Conservation (phyloP, 2,329 filamentous ascomycete genomes). For the Coleophoma cylindrospora region DNA sequence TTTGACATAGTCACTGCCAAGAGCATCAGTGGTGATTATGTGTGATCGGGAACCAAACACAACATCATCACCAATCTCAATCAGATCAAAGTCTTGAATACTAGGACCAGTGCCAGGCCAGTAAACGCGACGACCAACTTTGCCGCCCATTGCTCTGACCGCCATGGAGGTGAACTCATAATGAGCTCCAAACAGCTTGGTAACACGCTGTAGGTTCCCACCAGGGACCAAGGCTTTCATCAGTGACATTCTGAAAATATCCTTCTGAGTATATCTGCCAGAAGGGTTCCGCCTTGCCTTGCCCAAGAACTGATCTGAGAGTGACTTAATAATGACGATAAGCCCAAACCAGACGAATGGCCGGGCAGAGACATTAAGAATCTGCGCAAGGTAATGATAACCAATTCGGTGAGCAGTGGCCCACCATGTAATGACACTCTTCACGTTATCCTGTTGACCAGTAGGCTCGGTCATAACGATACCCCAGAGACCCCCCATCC, state of each 20-base stretch:
- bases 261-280: conserved; percentile 28
- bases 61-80: conserved; percentile 53
- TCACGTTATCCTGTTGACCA: conserved; percentile 29
- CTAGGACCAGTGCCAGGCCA: conserved; percentile 52
- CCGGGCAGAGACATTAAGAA: conserved; percentile 25
- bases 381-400: conserved; percentile 44
- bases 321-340: conserved; percentile 33
- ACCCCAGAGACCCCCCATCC: conserved; percentile 38
- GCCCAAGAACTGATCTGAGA: conserved; percentile 36
- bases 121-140: conserved; percentile 47
- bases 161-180: conserved; percentile 49
- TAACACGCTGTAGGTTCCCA: conserved; percentile 39
- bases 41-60: conserved; percentile 52
- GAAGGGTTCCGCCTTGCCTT: conserved; percentile 27
- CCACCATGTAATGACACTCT: conserved; percentile 43
- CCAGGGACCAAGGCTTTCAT: conserved; percentile 39
- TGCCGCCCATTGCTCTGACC: conserved; percentile 44
- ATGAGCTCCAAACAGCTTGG: conserved; percentile 46
- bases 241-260: conserved; percentile 38
- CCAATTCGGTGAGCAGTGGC: conserved; percentile 38
- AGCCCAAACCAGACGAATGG: conserved; percentile 10
- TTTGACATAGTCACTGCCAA: conserved; percentile 40
- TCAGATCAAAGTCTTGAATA: conserved; percentile 47
- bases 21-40: conserved; percentile 46
- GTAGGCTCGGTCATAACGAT: conserved; percentile 35